Evolutionary conservation across 2,329 filamentous ascomycete genomes (phyloP), one percentile per base, ranked within the genome.

Genomic region (Ceratocystis huliohia): DNA sequence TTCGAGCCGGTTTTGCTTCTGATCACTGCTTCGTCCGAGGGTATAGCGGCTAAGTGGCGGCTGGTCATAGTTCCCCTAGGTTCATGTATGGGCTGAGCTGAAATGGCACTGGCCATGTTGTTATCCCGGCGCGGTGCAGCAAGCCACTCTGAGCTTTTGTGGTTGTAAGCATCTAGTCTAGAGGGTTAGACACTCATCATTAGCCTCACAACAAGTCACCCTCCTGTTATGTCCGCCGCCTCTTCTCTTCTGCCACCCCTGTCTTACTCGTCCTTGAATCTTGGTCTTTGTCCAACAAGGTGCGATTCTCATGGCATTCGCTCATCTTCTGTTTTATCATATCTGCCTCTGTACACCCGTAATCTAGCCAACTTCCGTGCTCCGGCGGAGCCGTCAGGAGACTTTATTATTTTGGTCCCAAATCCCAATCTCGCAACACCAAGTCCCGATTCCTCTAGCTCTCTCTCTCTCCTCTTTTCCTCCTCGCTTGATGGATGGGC

Each of bases 1-100:
- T 33, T 15, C 7, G 25, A 59, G 53, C 53, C 25, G 28, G 53
- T 59, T 59, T 59, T 59, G 53, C 53, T 59, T 59, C 53, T 59
- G 53, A 59, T 59, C 53, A 59, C 28, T 30, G 28, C 53, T 37
- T 59, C 28, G 53, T 33, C 53, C 53, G 53, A 59, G 53, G 53
- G 53, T 59, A 59, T 33, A n/a, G 53, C 53, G 53, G 53, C 53
- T 59, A 59, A 59, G 25, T 37, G 3, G 7, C n/a, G 5, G 15
- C 7, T 59, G 53, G 53, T 25, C 53, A 59, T 59, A 59, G 53
- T 59, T 59, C 53, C 53, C 8, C 17, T 59, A 59, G 56, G 15
- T n/a, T 37, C 56, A 3, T 17, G 15, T 17, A n/a, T 59, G 7
- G 56, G 28, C 56, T 59, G 28, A 59, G 28, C 56, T 59, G 56